Percentiles rank a stretch among this genome's conserved stretches.
Conservation (phyloP, 2,329 filamentous ascomycete species). For the Penicillium italicum region DNA sequence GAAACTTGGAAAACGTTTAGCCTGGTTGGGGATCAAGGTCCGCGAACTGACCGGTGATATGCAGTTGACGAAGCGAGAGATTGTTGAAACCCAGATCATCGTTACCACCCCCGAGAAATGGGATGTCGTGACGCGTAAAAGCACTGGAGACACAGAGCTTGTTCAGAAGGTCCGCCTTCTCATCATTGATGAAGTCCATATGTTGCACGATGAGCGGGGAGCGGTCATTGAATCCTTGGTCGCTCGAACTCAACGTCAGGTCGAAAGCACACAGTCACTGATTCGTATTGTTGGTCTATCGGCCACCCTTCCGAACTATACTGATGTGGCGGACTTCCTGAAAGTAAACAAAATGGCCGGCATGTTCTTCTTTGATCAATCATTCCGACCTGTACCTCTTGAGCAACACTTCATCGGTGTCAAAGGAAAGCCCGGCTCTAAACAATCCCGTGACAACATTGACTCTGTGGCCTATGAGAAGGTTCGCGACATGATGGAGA, state of each 20-base stretch:
- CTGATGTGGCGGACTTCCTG: conserved; percentile 94
- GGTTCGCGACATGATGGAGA: conserved; percentile 84
- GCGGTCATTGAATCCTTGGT: conserved; percentile 95
- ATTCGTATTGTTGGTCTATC: conserved; percentile 96
- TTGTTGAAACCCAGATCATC: conserved; percentile 93
- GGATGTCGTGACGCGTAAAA: conserved; percentile 97
- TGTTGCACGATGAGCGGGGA: conserved; percentile 97
- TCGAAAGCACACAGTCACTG: conserved; percentile 94
- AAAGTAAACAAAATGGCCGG: conserved; percentile 92
- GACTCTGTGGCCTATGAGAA: conserved; percentile 89
- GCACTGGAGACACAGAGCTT: conserved; percentile 92
- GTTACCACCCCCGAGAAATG: conserved; percentile 99
- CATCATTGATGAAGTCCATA: conserved; percentile 98
- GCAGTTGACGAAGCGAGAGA: conserved; percentile 96
- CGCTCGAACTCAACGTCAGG: conserved; percentile 88
- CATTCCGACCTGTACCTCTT: conserved; percentile 90
- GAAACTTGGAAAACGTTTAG: conserved; percentile 84
- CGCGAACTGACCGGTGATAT: conserved; percentile 97
- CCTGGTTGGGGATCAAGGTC: conserved; percentile 89
- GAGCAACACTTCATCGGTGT: conserved; percentile 98
- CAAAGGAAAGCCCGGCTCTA: conserved; percentile 78
- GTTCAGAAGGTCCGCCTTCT: conserved; percentile 94
- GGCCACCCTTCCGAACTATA: conserved; percentile 91
- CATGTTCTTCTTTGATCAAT: conserved; percentile 93
- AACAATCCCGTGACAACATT: conserved; percentile 80